These are phyloP conservation scores for Chloris gayana DNA, from an alignment of 176 grass and related monocot species.

Conservation along the genomic window DNA sequence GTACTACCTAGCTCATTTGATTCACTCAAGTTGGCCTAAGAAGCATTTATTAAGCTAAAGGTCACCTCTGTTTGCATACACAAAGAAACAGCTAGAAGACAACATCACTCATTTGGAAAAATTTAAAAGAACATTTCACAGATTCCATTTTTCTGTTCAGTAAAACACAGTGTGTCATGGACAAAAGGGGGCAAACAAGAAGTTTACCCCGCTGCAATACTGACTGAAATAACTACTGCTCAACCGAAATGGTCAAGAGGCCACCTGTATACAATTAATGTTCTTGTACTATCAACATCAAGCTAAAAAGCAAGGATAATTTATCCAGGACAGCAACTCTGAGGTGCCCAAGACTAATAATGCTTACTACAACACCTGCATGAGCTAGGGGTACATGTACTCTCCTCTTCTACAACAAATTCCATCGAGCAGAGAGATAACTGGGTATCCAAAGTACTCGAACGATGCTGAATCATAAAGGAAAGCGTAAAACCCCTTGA, in stretches of 20 bases:
- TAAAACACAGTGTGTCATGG: neutral
- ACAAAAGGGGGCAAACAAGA: neutral
- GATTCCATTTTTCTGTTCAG: neutral
- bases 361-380: neutral
- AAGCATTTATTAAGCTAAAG: neutral
- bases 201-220: neutral
- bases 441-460: constrained; percentile 1
- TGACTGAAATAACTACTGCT: neutral
- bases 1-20: neutral
- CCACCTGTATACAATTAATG: neutral
- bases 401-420: neutral
- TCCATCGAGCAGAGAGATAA: neutral
- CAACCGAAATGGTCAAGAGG: neutral
- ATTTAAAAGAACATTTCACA: neutral
- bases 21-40: neutral
- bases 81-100: neutral
- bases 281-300: neutral
- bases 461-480: neutral
- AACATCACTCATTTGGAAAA: neutral
- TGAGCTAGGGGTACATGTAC: neutral
- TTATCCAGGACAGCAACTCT: constrained; percentile 12
- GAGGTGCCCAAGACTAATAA: constrained; percentile 39
- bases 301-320: neutral
- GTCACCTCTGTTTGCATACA: neutral
- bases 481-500: neutral